Evolutionary conservation across 805 yeast species (phyloP), one percentile per base, ranked within the genome.

Genomic region (Yarrowia deformans): DNA sequence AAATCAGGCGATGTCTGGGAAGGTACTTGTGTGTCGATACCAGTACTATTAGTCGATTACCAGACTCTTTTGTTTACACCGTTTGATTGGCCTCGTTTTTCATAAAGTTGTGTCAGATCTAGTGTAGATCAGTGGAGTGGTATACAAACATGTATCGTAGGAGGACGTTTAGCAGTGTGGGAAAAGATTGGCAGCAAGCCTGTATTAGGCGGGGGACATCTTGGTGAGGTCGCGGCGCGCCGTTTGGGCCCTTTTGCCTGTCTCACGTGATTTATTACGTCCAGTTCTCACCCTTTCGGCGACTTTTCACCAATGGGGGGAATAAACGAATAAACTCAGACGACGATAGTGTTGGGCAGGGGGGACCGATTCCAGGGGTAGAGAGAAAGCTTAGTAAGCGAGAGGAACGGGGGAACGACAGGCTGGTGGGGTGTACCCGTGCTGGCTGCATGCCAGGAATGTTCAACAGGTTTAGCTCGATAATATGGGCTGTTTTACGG

Each of bases 61-160:
- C 40, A 39, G 6, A n/a, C 14, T 39, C 14, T 1, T 10, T 9
- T 39, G 8, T n/a, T 40, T 3, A 43, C 3, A n/a, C 12, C 46
- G 23, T 49, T 49, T 49, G 16, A 49, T 29, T 49, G 16, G 54
- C 35, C 52, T 48, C n/a, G 35, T 18, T 48, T 18, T 48, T n/a
- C 12, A n/a, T 50, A 18, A 4, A 50, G 56, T 34, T 50, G 56
- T 50, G 56, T 50, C 56, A 50, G 56, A 50, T 50, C 56, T 34
- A 35, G 40, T 12, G 52, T 29, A 29, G 52, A 48, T 48, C 52
- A 48, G 52, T 29, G 52, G 52, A 48, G 52, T 23, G 12, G 35
- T 23, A 13, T n/a, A 12, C 34, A 29, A 46, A 19, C 34, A 46
- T 46, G 50, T 12, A 8, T 48, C 12, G 10, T 9, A 12, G 14